Percentiles rank a stretch among this genome's conserved stretches.
Evolutionary conservation across 2,329 filamentous ascomycete genomes (phyloP).

Genomic region (Colletotrichum acutatum): DNA sequence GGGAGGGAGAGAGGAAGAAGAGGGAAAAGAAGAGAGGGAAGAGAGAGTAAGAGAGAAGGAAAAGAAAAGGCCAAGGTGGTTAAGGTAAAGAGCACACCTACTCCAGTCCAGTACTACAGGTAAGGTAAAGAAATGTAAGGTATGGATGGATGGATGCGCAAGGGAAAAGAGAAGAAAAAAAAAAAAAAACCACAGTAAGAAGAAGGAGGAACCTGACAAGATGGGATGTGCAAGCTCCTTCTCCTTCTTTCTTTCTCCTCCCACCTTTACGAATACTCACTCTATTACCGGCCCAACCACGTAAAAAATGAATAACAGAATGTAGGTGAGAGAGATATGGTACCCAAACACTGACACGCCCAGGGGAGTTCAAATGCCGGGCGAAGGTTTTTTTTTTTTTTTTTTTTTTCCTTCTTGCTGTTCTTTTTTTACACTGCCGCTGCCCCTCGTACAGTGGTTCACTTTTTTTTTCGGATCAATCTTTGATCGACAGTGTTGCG

Average conservation of each 20-base stretch:
- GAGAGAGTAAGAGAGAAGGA: background rate
- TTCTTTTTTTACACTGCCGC: conserved; percentile 4
- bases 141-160: background rate
- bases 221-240: conserved; percentile 3
- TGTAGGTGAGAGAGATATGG: background rate
- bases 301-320: background rate
- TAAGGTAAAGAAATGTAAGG: background rate
- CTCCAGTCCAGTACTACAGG: background rate
- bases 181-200: background rate
- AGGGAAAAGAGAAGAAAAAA: background rate
- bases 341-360: background rate
- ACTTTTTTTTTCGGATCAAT: background rate
- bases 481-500: background rate
- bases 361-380: conserved; percentile 2
- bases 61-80: conserved; percentile 11
- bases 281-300: conserved; percentile 17
- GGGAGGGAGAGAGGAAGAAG: background rate
- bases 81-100: conserved; percentile 10
- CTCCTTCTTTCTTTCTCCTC: background rate
- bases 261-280: background rate
- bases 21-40: conserved; percentile 12
- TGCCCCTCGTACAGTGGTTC: background rate
- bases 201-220: conserved; percentile 6
- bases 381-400: background rate
- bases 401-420: background rate